Base-by-base conservation (phyloP, 257 asterid species). In the Cinchona pubescens region DNA sequence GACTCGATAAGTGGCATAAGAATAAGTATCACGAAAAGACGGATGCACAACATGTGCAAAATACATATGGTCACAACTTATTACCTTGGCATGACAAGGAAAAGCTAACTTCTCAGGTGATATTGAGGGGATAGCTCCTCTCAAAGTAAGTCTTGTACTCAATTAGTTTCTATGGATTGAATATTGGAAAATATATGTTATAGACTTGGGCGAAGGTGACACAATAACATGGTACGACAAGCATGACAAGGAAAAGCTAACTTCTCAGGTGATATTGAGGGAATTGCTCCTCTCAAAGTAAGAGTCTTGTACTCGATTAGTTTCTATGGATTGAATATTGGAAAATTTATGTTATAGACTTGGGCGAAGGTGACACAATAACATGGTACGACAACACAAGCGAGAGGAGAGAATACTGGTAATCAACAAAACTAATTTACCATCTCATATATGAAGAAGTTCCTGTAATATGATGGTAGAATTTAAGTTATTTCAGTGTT, bases 91-190 rank as follows among this genome's bases (percentile, higher is more conserved):
- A 21, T 38, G 32, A 35, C 7, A 14, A 23, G 19, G 15, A n/a
- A 11, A 68, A 45, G n/a, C 53, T 45, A 68, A 53, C 73, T 68
- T 45, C 73, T 46, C 45, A 3, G 32, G 35, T 68, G 35, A 45
- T 25, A 68, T 68, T 42, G 32, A 42, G 63, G 46, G n/a, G 43
- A 40, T 49, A 35, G 19, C 64, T 7, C 7, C 12, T 42, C 19
- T 30, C 9, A 61, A 61, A 5, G 0, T 32, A 3, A 62, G 67
- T 7, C n/a, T 62, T 62, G 12, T 58, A 9, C 32, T 58, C 63
- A 9, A 58, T n/a, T n/a, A 58, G 34, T 58, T 6, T 19, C 34
- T n/a, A 58, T 9, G 63, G 10, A 9, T 58, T 56, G 23, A 8
- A 7, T 58, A 25, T 7, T n/a, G 30, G 63, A n/a, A 58, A 58